Conservation (phyloP, 352 stramenopile species). For the Poterioochromonas sp. region DNA sequence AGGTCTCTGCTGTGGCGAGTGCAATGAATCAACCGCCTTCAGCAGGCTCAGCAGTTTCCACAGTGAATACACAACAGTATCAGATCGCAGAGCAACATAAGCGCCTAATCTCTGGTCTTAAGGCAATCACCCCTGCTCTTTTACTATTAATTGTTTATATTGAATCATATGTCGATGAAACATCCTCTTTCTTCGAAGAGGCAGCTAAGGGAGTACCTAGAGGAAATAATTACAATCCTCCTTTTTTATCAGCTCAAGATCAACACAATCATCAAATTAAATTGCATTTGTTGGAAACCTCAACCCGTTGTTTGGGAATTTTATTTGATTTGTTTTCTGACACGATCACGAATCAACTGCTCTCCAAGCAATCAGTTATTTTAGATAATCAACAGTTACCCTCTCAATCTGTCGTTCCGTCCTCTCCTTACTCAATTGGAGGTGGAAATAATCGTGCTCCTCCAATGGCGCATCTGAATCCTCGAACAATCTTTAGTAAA, state of each 20-base stretch:
- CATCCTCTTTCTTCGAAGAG: too few species aligned
- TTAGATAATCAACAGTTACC: conserved; percentile 1
- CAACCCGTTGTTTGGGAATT: not conserved
- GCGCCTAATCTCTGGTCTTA: not conserved
- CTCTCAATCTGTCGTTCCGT: not conserved
- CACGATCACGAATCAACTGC: not conserved
- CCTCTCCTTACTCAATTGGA: not conserved
- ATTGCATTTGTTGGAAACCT: not conserved
- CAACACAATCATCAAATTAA: not conserved
- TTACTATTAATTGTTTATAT: not conserved
- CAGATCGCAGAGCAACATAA: not conserved
- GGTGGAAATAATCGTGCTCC: not conserved
- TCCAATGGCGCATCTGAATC: not conserved
- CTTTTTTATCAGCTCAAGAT: not conserved
- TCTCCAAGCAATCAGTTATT: not conserved
- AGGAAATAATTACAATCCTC: not conserved
- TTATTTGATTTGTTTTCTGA: conserved; percentile 16
- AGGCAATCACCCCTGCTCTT: not conserved
- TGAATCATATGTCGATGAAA: not conserved
- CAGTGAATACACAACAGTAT: not conserved
- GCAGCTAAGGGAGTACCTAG: not conserved
- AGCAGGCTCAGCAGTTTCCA: not conserved
- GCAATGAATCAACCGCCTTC: too few species aligned
- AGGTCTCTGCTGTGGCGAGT: not conserved
- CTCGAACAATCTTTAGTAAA: too few species aligned